Conservation (phyloP, 78 protist species). For the Isochrysis galbana region DNA sequence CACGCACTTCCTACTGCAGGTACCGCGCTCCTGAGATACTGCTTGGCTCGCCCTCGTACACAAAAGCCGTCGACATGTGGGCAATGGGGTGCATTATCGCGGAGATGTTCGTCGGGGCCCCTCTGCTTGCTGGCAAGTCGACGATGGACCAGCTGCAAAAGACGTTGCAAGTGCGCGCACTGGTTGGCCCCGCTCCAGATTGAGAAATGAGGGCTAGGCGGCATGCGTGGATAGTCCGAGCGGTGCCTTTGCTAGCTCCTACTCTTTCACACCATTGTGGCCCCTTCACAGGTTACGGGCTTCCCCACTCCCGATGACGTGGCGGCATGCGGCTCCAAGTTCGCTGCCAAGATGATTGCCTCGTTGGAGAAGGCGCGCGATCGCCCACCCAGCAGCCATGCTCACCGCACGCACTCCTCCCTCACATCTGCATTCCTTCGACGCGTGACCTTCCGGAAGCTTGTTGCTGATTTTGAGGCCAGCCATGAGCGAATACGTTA, state of each 20-base stretch:
- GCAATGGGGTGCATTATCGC: slow-evolving; percentile 89
- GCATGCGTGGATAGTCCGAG: too few species aligned
- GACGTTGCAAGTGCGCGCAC: too few species aligned
- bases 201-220: too few species aligned
- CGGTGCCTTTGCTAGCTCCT: too few species aligned
- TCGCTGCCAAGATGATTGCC: neutral
- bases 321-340: neutral
- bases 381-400: neutral
- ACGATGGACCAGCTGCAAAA: slow-evolving; percentile 95
- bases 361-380: neutral
- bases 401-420: neutral
- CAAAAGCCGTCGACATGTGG: slow-evolving; percentile 71
- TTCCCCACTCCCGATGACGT: neutral
- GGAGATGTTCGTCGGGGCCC: slow-evolving; percentile 89
- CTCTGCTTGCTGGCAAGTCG: slow-evolving; percentile 92
- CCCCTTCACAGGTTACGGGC: slow-evolving; percentile 48
- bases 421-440: neutral
- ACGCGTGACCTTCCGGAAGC: too few species aligned
- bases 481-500: neutral
- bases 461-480: too few species aligned
- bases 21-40: slow-evolving; percentile 97
- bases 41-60: slow-evolving; percentile 90
- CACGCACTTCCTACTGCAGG: too few species aligned
- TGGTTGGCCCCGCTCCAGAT: too few species aligned
- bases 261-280: too few species aligned